A percentile compares a stretch with the other conserved stretches of the same genome.
phyloP scores from a whole-genome alignment of 2,329 filamentous ascomycete genomes.

The Tetracladium maxilliforme region DNA sequence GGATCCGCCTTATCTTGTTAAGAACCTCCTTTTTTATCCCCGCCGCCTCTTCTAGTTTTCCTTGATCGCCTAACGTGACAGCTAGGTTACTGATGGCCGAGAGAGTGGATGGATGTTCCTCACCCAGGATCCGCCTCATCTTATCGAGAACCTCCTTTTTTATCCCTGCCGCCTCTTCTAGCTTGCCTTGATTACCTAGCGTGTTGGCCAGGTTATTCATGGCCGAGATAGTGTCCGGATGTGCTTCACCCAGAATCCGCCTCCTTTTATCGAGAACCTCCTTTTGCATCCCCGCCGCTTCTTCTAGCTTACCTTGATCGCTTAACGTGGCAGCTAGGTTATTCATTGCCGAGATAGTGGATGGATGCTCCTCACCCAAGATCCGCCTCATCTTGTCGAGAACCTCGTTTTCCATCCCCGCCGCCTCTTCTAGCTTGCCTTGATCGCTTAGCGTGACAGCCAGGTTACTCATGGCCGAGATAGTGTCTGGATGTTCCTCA shows the following conservation, averaged over 20 bases:
- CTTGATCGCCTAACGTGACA: constrained; percentile 3
- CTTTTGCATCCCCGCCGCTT: constrained; percentile 10
- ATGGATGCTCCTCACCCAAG: constrained; percentile 1
- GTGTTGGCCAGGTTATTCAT: constrained; percentile 1
- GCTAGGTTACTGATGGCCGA: constrained; percentile 7
- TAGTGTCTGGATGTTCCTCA: constrained; percentile 1
- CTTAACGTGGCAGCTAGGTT: background rate
- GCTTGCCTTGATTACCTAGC: background rate
- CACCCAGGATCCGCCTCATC: constrained; percentile 3
- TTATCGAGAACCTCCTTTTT: constrained; percentile 4
- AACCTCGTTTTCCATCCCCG: constrained; percentile 8
- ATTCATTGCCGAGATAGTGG: constrained; percentile 1
- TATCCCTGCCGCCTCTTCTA: background rate
- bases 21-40: constrained; percentile 7
- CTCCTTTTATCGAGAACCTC: constrained; percentile 1
- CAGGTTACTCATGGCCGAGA: constrained; percentile 1
- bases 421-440: constrained; percentile 11
- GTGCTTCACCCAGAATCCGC: constrained; percentile 1
- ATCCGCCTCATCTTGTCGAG: constrained; percentile 1
- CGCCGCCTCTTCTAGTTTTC: constrained; percentile 10
- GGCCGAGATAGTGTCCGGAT: constrained; percentile 1
- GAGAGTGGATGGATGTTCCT: constrained; percentile 6
- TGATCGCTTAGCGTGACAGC: constrained; percentile 3
- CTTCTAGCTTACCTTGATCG: constrained; percentile 10
- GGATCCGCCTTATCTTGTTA: no score